Base-by-base conservation (phyloP, 805 yeast genomes). In the Metschnikowia santaceciliae region DNA sequence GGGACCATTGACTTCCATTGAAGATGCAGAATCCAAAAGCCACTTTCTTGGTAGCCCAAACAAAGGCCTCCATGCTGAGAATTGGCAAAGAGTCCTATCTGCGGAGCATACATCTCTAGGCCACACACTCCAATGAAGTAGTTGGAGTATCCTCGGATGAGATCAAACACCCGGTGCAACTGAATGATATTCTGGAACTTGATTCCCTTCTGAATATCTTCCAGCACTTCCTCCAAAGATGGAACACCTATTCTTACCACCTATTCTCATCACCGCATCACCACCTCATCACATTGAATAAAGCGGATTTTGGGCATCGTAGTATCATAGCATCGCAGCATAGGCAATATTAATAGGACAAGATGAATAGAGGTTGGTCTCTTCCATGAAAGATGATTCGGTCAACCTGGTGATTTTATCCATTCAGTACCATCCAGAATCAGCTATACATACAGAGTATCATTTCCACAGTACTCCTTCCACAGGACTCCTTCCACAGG, bases 131-230 rank as follows among this genome's bases (percentile, higher is more conserved):
- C 32, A 14, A 44, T 44, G 13, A 44, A 35, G 34, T 26, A 19
- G 41, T 44, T 35, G 15, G 47, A 17, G 19, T 35, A 36, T 6
- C 47, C 47, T 26, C 47, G 36, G 10, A 44, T 44, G 4, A 36
- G 36, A 22, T 44, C 47, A 17, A 44, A 44, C 2, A 35, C 15
- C n/a, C 33, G 11, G 48, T 90, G 74, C 10, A 83, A 62, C 54
- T 83, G 81, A 1, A 80, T 66, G 0, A 85, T 68, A 58, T 86
- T 86, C 55, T 86, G 86, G 66, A 72, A 81, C 56, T 82, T 83
- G 0, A 86, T 79, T 38, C 81, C 74, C 0, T 11, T 33, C 17
- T 22, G 26, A 80, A 77, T n/a, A 23, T 35, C 44, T 32, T 44
- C 26, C 6, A 32, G 15, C 2, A 36, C 26, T 7, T 44, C 41